Evolutionary conservation across 2,329 filamentous ascomycete genomes (phyloP).

Genomic region (Pestalotiopsis sp.): DNA sequence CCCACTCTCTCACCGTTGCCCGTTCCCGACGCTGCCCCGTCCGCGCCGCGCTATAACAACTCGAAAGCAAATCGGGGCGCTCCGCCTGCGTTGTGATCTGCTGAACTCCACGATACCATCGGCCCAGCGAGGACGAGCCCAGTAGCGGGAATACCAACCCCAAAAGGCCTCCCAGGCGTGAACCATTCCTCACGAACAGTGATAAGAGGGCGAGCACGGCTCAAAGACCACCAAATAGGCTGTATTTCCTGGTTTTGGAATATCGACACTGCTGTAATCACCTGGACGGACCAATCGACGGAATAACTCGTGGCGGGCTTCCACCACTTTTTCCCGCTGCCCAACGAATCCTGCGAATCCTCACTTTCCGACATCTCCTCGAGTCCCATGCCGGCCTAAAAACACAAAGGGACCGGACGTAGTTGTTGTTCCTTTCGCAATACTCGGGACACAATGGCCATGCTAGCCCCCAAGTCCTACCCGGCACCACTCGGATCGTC

Average conservation of each 20-base stretch:
- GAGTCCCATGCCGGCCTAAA: slow-evolving; percentile 24
- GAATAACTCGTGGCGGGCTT: neutral
- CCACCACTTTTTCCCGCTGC: neutral
- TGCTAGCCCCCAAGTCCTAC: slow-evolving; percentile 78
- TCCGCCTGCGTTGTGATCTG: slow-evolving; percentile 7
- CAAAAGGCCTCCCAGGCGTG: neutral
- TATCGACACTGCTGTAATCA: neutral
- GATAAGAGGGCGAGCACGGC: neutral
- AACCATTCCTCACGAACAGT: neutral
- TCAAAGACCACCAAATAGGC: neutral
- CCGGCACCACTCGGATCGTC: slow-evolving; percentile 57
- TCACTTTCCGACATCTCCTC: neutral
- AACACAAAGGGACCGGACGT: slow-evolving; percentile 8
- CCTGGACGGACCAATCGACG: neutral
- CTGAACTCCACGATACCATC: neutral
- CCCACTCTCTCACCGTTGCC: slow-evolving; percentile 3
- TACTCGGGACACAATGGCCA: slow-evolving; percentile 60
- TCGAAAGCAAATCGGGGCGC: neutral
- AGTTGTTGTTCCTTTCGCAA: slow-evolving; percentile 5
- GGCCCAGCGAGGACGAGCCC: neutral
- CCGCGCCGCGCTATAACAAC: slow-evolving; percentile 1
- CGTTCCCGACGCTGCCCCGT: neutral
- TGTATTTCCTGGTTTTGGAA: neutral
- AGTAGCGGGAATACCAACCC: neutral
- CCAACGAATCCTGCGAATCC: neutral